phyloP scores from a whole-genome alignment of 2,329 filamentous ascomycete genomes.

The Amesomyces nigricolor region DNA sequence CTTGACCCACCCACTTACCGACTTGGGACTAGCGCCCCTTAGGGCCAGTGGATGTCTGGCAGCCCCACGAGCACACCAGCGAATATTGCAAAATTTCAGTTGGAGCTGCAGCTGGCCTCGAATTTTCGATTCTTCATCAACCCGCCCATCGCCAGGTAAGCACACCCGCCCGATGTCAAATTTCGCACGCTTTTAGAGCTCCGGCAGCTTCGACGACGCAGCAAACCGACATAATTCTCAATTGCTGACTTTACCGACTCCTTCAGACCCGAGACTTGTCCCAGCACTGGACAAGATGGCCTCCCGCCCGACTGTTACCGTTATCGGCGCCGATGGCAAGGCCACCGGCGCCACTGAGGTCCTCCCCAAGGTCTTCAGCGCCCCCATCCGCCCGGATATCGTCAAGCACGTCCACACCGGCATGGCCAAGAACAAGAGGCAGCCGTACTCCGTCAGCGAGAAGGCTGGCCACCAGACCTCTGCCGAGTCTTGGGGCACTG shows the following conservation, averaged over 20 bases:
- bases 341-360: constrained; percentile 83
- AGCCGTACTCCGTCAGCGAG: constrained; percentile 99
- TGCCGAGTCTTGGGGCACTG: constrained; percentile 81
- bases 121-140: constrained; percentile 25
- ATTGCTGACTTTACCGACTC: constrained; percentile 15
- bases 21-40: constrained; percentile 22
- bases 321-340: constrained; percentile 94
- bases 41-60: constrained; percentile 21
- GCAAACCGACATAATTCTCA: background rate
- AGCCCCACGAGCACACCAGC: constrained; percentile 26
- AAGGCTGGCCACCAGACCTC: constrained; percentile 99
- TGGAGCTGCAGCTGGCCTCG: constrained; percentile 23
- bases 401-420: constrained; percentile 98
- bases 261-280: constrained; percentile 23
- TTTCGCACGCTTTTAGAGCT: background rate
- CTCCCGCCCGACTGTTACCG: constrained; percentile 94
- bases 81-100: constrained; percentile 30
- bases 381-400: constrained; percentile 97
- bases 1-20: constrained; percentile 6
- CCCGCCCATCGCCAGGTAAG: constrained; percentile 27
- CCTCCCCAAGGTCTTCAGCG: constrained; percentile 93
- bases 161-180: constrained; percentile 6
- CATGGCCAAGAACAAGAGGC: constrained; percentile 99
- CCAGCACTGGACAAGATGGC: constrained; percentile 61
- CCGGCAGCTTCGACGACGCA: background rate